phyloP scores from a whole-genome alignment of 345 rosid species.

The Hibiscus syriacus region DNA sequence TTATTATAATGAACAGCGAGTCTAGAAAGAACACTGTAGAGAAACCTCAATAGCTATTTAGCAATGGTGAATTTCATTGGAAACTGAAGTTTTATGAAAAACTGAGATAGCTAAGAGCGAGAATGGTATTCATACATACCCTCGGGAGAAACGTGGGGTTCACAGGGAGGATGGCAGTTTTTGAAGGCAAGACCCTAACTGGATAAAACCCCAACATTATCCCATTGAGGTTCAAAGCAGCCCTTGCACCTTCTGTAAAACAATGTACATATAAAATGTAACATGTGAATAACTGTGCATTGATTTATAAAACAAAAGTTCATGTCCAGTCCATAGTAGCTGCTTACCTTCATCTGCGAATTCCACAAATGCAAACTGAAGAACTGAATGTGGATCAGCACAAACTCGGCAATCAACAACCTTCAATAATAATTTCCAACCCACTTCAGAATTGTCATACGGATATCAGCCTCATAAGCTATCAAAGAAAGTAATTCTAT shows the following conservation, averaged over 20 bases:
- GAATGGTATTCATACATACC: conserved; percentile 30
- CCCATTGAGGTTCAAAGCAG: conserved; percentile 71
- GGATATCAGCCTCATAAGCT: neutral
- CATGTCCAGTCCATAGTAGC: conserved; percentile 5
- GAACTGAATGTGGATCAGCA: conserved; percentile 91
- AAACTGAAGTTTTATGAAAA: conserved; percentile 8
- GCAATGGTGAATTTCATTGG: neutral
- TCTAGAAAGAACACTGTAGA: conserved; percentile 7
- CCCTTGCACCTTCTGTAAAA: conserved; percentile 65
- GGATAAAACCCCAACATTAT: conserved; percentile 87
- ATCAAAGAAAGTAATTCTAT: neutral
- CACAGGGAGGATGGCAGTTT: conserved; percentile 95
- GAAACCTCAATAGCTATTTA: neutral
- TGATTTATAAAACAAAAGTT: neutral
- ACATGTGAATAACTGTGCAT: conserved; percentile 1
- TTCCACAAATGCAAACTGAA: conserved; percentile 92
- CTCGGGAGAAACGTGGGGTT: conserved; percentile 88
- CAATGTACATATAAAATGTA: conserved; percentile 9
- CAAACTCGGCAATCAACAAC: conserved; percentile 94
- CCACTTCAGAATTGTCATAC: conserved; percentile 7
- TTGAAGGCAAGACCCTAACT: conserved; percentile 81
- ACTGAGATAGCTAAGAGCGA: neutral
- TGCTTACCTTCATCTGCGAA: conserved; percentile 80
- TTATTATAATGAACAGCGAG: neutral
- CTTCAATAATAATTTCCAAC: conserved; percentile 32